phyloP scores from a whole-genome alignment of 805 yeast species.

The Saccharomycopsis selenospora region DNA sequence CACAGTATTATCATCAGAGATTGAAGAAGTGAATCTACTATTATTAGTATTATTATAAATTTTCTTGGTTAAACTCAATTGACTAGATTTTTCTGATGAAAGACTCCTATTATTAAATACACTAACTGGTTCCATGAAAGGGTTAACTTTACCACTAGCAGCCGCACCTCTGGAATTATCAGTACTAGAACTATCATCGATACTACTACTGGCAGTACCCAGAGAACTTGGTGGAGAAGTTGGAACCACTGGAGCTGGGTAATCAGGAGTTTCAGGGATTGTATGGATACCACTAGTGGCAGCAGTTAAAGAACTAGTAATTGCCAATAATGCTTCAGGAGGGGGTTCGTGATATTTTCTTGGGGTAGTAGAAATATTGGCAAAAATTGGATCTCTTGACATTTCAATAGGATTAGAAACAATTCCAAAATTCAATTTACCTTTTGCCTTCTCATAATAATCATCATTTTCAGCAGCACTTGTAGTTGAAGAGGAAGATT shows the following conservation, averaged over 20 bases:
- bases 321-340: not conserved
- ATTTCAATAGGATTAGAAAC: slow-evolving; percentile 19
- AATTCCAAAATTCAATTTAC: slow-evolving; percentile 12
- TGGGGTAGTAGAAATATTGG: slow-evolving; percentile 10
- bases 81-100: slow-evolving; percentile 13
- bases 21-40: slow-evolving; percentile 1
- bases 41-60: slow-evolving; percentile 1
- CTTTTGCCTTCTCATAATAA: not conserved
- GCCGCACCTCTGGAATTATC: not conserved
- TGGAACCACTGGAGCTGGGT: not conserved
- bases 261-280: not conserved
- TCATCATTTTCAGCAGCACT: not conserved
- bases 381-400: slow-evolving; percentile 21
- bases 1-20: slow-evolving; percentile 4
- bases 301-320: not conserved
- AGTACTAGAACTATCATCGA: not conserved
- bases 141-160: not conserved
- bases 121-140: not conserved
- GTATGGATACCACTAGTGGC: not conserved
- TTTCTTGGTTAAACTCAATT: slow-evolving; percentile 11
- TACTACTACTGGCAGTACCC: not conserved
- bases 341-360: not conserved
- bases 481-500: not conserved
- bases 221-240: not conserved
- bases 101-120: not conserved